Percentiles rank a stretch among this genome's conserved stretches.
Conservation (phyloP, 108 stramenopile genomes). For the Cyclostephanos invisitatus region DNA sequence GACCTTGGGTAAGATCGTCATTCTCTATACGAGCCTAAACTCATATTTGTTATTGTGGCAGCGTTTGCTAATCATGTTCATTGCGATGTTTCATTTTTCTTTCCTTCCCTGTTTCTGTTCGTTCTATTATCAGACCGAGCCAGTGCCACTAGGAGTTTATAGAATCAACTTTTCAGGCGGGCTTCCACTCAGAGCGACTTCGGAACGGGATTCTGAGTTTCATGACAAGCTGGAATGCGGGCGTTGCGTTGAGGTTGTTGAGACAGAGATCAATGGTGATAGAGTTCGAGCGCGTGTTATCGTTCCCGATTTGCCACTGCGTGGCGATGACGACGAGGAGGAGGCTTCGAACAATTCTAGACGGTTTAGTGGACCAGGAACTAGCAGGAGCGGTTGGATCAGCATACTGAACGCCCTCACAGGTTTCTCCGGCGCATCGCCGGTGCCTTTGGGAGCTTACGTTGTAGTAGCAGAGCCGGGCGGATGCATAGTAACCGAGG, state of each 20-base stretch:
- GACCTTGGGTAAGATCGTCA: constrained; percentile 32
- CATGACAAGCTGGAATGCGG: constrained; percentile 36
- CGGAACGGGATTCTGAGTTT: constrained; percentile 40
- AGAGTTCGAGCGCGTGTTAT: constrained; percentile 40
- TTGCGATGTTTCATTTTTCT: neutral
- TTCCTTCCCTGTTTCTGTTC: neutral
- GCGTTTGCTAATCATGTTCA: neutral
- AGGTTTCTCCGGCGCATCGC: constrained; percentile 25
- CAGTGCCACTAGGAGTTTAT: constrained; percentile 43
- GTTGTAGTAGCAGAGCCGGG: constrained; percentile 33
- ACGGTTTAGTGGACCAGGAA: neutral
- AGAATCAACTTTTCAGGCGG: constrained; percentile 34
- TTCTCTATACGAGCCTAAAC: no score
- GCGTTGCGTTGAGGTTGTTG: constrained; percentile 43
- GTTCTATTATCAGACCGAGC: constrained; percentile 38
- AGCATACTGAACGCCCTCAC: constrained; percentile 38
- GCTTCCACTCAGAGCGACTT: constrained; percentile 34
- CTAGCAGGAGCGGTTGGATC: constrained; percentile 44
- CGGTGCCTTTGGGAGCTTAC: constrained; percentile 42
- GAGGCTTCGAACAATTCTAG: constrained; percentile 1
- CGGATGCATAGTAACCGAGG: constrained; percentile 44
- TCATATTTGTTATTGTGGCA: neutral
- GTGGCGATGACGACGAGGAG: neutral
- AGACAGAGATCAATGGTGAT: constrained; percentile 42
- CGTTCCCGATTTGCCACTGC: constrained; percentile 11